A percentile compares a stretch with the other conserved stretches of the same genome.
Evolutionary conservation across 352 stramenopile genomes (phyloP).

Genomic region (Phytophthora ohioensis): DNA sequence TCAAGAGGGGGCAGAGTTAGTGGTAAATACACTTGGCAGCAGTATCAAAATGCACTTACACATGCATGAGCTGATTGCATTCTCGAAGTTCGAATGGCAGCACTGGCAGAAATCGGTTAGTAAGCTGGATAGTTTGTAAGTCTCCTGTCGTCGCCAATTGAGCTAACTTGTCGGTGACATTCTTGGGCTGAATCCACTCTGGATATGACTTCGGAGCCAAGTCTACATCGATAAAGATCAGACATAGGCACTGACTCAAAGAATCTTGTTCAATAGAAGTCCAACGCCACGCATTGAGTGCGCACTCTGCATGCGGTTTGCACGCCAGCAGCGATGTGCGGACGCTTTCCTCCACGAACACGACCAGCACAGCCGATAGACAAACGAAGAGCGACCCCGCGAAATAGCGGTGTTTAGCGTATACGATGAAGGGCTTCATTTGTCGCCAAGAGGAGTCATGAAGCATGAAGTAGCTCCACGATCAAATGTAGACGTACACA

Average conservation of each 20-base stretch:
- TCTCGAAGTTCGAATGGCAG: slow-evolving; percentile 22
- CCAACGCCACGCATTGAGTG: slow-evolving; percentile 15
- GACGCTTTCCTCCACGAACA: slow-evolving; percentile 19
- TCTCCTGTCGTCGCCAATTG: slow-evolving; percentile 21
- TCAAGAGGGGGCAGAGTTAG: too few relatives aligned
- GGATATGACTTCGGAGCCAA: slow-evolving; percentile 9
- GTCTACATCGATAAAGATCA: slow-evolving; percentile 30
- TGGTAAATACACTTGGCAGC: too few relatives aligned
- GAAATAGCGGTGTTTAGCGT: slow-evolving; percentile 8
- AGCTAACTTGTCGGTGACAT: slow-evolving; percentile 25
- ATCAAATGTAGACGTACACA: slow-evolving; percentile 23
- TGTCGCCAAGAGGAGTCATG: not conserved
- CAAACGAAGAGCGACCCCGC: slow-evolving; percentile 14
- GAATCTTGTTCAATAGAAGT: slow-evolving; percentile 6
- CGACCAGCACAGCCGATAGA: not conserved
- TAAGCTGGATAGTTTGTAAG: slow-evolving; percentile 20
- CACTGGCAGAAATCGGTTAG: slow-evolving; percentile 18
- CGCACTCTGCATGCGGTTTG: slow-evolving; percentile 1
- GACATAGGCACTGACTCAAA: slow-evolving; percentile 25
- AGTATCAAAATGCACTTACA: not conserved
- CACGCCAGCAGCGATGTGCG: slow-evolving; percentile 1
- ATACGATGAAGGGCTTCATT: not conserved
- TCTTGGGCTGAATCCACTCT: slow-evolving; percentile 12
- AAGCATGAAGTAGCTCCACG: slow-evolving; percentile 2
- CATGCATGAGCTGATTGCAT: slow-evolving; percentile 3